Evolutionary conservation across 225 moss, liverwort and hornwort species (phyloP).

Genomic region (Polytrichum formosum): DNA sequence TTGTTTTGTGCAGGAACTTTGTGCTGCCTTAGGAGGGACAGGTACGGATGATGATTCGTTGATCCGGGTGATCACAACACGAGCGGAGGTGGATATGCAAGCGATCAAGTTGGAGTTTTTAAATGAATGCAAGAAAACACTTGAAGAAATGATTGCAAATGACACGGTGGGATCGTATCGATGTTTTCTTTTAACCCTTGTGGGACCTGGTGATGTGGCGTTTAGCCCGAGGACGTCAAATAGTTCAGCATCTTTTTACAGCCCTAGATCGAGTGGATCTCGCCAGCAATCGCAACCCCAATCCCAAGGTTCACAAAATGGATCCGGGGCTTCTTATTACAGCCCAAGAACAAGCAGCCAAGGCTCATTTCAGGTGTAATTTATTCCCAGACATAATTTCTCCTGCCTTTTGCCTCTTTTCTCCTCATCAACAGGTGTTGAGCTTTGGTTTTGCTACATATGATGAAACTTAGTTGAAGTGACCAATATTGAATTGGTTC

Average conservation of each 20-base stretch:
- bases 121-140: slow-evolving; percentile 39
- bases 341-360: slow-evolving; percentile 51
- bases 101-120: slow-evolving; percentile 56
- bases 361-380: slow-evolving; percentile 42
- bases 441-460: slow-evolving; percentile 14
- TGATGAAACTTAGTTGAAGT: slow-evolving; percentile 19
- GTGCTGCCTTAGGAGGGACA: slow-evolving; percentile 31
- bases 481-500: slow-evolving; percentile 16
- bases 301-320: slow-evolving; percentile 42
- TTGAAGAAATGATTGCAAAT: slow-evolving; percentile 38
- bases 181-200: slow-evolving; percentile 48
- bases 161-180: slow-evolving; percentile 44
- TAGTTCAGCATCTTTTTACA: slow-evolving; percentile 24
- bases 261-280: slow-evolving; percentile 39
- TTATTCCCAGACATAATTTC: background rate
- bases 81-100: slow-evolving; percentile 57
- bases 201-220: slow-evolving; percentile 40
- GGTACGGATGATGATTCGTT: slow-evolving; percentile 52
- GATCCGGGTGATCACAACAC: slow-evolving; percentile 50
- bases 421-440: background rate
- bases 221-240: slow-evolving; percentile 46
- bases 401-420: background rate
- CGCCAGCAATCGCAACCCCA: slow-evolving; percentile 31
- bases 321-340: slow-evolving; percentile 28
- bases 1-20: slow-evolving; percentile 34